These are phyloP conservation scores for Phoma sp. DNA, from an alignment of 2,329 filamentous ascomycete genomes.

Conservation along the genomic window DNA sequence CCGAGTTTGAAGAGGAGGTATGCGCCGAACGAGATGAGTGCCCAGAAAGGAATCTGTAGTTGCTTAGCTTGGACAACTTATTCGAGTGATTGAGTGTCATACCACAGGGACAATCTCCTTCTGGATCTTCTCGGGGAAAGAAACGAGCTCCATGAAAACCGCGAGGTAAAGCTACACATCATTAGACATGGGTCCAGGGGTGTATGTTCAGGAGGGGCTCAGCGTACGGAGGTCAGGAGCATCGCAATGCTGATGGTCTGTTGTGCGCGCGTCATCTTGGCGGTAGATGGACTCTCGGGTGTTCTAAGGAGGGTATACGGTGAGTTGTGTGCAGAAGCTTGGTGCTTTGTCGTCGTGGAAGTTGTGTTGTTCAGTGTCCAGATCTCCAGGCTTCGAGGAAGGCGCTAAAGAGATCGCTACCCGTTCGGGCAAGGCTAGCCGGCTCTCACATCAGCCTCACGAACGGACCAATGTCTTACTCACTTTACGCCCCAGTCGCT, in stretches of 20 bases:
- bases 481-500: background rate
- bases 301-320: conserved; percentile 31
- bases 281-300: conserved; percentile 5
- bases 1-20: conserved; percentile 92
- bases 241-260: conserved; percentile 90
- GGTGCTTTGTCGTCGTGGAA: conserved; percentile 23
- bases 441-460: conserved; percentile 20
- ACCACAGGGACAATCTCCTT: conserved; percentile 89
- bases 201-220: conserved; percentile 18
- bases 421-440: conserved; percentile 27
- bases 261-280: conserved; percentile 88
- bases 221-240: conserved; percentile 82
- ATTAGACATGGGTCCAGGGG: conserved; percentile 27
- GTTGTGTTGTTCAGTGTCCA: conserved; percentile 32
- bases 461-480: background rate
- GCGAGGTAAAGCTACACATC: conserved; percentile 81
- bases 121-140: conserved; percentile 79
- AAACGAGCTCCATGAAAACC: conserved; percentile 82
- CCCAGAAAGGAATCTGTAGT: conserved; percentile 86
- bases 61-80: conserved; percentile 15
- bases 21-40: conserved; percentile 86
- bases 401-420: conserved; percentile 33
- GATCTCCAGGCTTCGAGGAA: conserved; percentile 31
- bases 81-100: conserved; percentile 52
- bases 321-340: conserved; percentile 21